Base-by-base conservation (phyloP, 208 protist species). In the Sergeia podlipaevii region DNA sequence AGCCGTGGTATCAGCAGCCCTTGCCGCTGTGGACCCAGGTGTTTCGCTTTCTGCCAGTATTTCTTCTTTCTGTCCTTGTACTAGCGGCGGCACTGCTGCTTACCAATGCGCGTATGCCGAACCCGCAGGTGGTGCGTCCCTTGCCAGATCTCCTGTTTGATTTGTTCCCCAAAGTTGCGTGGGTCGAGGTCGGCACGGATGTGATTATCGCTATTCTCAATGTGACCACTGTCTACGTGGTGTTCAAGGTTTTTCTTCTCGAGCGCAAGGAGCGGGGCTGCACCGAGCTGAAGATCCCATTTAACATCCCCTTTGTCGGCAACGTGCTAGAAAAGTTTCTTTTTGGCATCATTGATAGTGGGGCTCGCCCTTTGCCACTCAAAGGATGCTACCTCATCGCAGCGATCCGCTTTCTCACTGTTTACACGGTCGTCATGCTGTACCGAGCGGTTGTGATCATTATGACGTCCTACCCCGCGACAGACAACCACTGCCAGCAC, bases 91-190 rank as follows among this genome's bases (percentile, higher is more conserved):
- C 80, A 11, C 57, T 95, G 17, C 18, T 86, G 8, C 46, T 95
- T 15, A 86, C 88, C 0, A 78, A 92, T 56, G 68, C 15, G 34
- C 80, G 85, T 0, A 95, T 95, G 88, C 88, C 88, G 5, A 63
- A 85, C 21, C 86, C 86, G 4, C 23, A 71, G 33, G 17, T 67
- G 15, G 72, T 80, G 43, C 62, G 42, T 3, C 81, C 75, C 17
- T 72, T 95, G 29, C 83, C 84, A 10, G 88, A 95, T 42, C 52
- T 92, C 23, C 43, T 79, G 18, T 73, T 93, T 30, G 81, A 95
- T 33, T 37, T 74, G 37, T 60, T 91, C 26, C 71, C 77, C 18
- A 77, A 80, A 36, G 44, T 89, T 45, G 21, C 28, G 0, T 60
- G 27, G 43, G 8, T 91, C 15, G 75, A 85, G 62, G 11, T 45